Evolutionary conservation across 768 basidiomycete species (phyloP).

Genomic region (Sporobolomyces roseus): DNA sequence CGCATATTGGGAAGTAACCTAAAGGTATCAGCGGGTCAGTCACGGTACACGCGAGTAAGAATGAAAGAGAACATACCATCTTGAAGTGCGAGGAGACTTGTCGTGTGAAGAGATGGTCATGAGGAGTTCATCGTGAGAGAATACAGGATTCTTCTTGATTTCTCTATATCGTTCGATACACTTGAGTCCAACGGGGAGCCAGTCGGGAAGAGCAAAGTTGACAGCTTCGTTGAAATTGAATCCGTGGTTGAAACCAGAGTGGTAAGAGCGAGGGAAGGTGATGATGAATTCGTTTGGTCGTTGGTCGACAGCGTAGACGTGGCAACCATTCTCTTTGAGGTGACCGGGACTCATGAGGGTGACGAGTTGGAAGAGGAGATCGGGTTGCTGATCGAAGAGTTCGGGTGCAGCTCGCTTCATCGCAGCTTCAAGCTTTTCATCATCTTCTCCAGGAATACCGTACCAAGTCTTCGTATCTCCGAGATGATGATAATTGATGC

Average conservation of each 20-base stretch:
- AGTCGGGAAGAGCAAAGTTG: conserved; percentile 94
- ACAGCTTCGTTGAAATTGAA: conserved; percentile 99
- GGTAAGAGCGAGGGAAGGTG: conserved; percentile 88
- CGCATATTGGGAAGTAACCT: conserved; percentile 80
- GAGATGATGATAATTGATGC: conserved; percentile 65
- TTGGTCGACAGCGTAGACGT: conserved; percentile 91
- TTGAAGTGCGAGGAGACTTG: conserved; percentile 80
- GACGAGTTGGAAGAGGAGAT: conserved; percentile 92
- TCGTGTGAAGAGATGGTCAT: conserved; percentile 97
- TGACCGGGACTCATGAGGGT: conserved; percentile 94
- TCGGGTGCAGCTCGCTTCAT: conserved; percentile 94
- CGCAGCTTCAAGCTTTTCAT: conserved; percentile 91
- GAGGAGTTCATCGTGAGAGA: conserved; percentile 94
- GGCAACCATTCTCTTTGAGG: conserved; percentile 79
- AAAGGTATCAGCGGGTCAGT: conserved; percentile 4
- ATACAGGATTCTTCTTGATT: conserved; percentile 88
- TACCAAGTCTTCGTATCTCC: conserved; percentile 99
- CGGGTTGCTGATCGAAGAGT: conserved; percentile 94
- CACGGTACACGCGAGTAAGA: neutral
- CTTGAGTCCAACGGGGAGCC: conserved; percentile 79
- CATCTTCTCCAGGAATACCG: conserved; percentile 90
- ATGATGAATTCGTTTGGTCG: conserved; percentile 95
- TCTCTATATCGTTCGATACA: conserved; percentile 87
- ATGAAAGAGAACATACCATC: conserved; percentile 63
- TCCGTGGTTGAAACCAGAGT: conserved; percentile 77